A percentile compares a stretch with the other conserved stretches of the same genome.
These are phyloP conservation scores for Paxillus rubicundulus DNA, from an alignment of 768 basidiomycete species.

Conservation along the genomic window DNA sequence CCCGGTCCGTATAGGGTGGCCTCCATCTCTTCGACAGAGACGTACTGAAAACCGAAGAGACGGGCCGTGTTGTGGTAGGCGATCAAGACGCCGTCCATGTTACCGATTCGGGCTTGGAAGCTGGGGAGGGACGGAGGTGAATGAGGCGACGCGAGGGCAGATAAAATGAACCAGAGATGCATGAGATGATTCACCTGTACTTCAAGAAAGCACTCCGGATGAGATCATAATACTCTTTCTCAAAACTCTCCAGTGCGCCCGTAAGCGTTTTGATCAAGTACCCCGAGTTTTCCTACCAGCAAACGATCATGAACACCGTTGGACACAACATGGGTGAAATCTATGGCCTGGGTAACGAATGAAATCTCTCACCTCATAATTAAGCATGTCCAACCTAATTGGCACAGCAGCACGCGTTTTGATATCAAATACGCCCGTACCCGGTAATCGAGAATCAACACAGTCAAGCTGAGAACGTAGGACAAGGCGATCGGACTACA, in stretches of 20 bases:
- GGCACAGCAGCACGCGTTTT: slow-evolving; percentile 89
- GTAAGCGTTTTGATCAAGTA: slow-evolving; percentile 66
- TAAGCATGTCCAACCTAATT: slow-evolving; percentile 81
- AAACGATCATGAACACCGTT: background rate
- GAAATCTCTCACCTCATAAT: slow-evolving; percentile 55
- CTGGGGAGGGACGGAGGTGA: slow-evolving; percentile 45
- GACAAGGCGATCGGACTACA: slow-evolving; percentile 52
- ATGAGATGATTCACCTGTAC: slow-evolving; percentile 58
- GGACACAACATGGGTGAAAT: too few species aligned
- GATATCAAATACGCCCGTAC: slow-evolving; percentile 91
- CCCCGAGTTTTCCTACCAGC: slow-evolving; percentile 68
- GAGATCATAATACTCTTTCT: slow-evolving; percentile 93
- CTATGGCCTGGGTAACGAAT: background rate
- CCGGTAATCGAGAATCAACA: slow-evolving; percentile 74
- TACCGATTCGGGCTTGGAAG: slow-evolving; percentile 93
- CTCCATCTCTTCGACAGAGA: slow-evolving; percentile 88
- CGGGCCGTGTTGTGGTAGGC: slow-evolving; percentile 85
- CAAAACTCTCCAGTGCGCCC: slow-evolving; percentile 77
- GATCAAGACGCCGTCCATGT: slow-evolving; percentile 93
- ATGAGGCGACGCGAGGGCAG: background rate
- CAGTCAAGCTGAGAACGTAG: slow-evolving; percentile 98
- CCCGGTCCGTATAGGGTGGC: slow-evolving; percentile 62
- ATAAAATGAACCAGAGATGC: background rate
- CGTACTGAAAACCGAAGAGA: slow-evolving; percentile 93
- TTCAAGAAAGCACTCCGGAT: slow-evolving; percentile 93